A percentile compares a stretch with the other conserved stretches of the same genome.
These are phyloP conservation scores for Tylopilus balloui DNA, from an alignment of 768 basidiomycete genomes.

Conservation along the genomic window DNA sequence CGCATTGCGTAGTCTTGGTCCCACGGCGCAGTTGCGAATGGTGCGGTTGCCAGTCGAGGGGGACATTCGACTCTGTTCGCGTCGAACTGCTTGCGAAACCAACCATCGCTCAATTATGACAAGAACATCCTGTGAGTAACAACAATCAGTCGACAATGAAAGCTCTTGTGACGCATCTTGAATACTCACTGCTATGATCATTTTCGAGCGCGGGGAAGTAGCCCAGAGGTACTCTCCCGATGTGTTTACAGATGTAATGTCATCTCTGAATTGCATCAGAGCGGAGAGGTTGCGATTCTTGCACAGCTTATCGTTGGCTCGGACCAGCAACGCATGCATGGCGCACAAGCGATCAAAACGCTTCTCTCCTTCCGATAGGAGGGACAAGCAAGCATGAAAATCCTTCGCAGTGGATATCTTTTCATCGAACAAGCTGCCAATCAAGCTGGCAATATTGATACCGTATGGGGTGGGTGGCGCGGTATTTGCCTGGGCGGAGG, in stretches of 20 bases:
- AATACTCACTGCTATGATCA: conserved; percentile 19
- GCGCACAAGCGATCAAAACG: conserved; percentile 30
- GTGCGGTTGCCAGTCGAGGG: neutral
- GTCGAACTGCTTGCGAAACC: conserved; percentile 17
- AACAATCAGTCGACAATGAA: neutral
- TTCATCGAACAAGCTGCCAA: conserved; percentile 31
- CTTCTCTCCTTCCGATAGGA: conserved; percentile 19
- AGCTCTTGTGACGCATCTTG: neutral
- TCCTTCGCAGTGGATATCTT: conserved; percentile 26
- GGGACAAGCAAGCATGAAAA: conserved; percentile 27
- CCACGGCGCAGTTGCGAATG: conserved; percentile 17
- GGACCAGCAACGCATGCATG: conserved; percentile 33
- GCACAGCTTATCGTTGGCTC: conserved; percentile 33
- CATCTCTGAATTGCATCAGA: conserved; percentile 18
- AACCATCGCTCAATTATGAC: conserved; percentile 27
- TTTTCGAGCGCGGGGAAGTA: conserved; percentile 10
- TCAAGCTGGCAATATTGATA: conserved; percentile 30
- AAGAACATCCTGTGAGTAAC: conserved; percentile 24
- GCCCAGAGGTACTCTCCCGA: conserved; percentile 24
- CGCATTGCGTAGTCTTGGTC: conserved; percentile 26
- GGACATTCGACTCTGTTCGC: conserved; percentile 6
- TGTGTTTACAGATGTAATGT: conserved; percentile 9
- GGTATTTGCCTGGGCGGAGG: neutral
- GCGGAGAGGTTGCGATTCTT: conserved; percentile 18
- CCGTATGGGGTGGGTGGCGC: conserved; percentile 13